Conservation (phyloP, 352 stramenopile species). For the Globisporangium middletonii region DNA sequence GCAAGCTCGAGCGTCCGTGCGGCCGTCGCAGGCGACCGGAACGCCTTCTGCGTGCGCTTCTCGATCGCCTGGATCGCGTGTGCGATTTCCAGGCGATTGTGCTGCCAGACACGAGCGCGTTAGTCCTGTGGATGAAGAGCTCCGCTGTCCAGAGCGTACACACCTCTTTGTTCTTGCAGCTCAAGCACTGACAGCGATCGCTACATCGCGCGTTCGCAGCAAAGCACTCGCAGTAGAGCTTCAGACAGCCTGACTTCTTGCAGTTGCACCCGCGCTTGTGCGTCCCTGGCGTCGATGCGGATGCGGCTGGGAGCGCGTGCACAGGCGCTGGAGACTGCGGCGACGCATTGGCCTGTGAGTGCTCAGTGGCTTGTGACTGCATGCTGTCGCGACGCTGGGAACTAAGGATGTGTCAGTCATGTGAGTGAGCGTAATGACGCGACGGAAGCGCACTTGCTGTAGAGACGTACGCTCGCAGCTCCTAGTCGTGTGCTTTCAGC, state of each 20-base stretch:
- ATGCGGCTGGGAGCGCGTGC: neutral
- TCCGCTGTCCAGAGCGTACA: neutral
- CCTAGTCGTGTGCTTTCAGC: too few relatives aligned
- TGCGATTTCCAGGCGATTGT: conserved; percentile 50
- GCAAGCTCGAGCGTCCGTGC: conserved; percentile 19
- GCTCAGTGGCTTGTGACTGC: neutral
- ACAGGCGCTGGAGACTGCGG: too few relatives aligned
- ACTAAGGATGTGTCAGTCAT: too few relatives aligned
- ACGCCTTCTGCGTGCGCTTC: conserved; percentile 44
- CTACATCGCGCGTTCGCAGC: conserved; percentile 40
- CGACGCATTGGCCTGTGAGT: neutral
- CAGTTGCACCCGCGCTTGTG: conserved; percentile 87
- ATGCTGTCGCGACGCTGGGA: too few relatives aligned
- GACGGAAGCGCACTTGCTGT: too few relatives aligned
- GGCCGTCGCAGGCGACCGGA: conserved; percentile 24
- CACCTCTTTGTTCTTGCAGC: conserved; percentile 67
- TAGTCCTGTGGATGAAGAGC: neutral
- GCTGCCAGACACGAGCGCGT: conserved; percentile 8
- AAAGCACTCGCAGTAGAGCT: conserved; percentile 90
- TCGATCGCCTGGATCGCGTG: conserved; percentile 49
- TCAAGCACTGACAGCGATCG: conserved; percentile 65
- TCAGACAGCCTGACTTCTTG: conserved; percentile 96
- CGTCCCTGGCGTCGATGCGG: neutral
- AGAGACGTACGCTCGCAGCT: too few relatives aligned
- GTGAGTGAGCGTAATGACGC: too few relatives aligned